phyloP scores from a whole-genome alignment of 371 early-diverging fungal genomes.

The Apophysomyces ossiformis region DNA sequence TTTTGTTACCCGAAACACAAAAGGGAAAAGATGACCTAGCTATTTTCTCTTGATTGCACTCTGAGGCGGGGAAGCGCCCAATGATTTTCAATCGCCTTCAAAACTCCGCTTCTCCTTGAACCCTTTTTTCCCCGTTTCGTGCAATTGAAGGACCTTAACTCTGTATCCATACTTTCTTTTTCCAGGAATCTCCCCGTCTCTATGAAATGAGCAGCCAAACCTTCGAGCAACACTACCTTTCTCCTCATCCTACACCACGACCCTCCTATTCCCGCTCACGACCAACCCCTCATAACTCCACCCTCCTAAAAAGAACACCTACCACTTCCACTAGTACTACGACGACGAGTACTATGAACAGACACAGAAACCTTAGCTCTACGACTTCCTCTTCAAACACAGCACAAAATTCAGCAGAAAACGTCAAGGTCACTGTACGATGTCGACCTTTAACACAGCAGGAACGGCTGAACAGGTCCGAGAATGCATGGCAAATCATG shows the following conservation, averaged over 20 bases:
- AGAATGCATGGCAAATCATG: conserved; percentile 11
- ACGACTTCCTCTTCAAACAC: background rate
- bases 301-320: too few species aligned
- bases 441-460: conserved; percentile 40
- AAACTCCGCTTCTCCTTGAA: too few species aligned
- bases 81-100: too few species aligned
- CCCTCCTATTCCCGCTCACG: background rate
- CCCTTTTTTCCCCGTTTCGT: too few species aligned
- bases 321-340: background rate
- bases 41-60: background rate
- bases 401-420: conserved; percentile 20
- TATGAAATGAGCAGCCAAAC: background rate
- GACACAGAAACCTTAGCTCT: background rate
- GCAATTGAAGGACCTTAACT: too few species aligned
- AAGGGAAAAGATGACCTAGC: background rate
- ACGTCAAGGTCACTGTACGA: conserved; percentile 47
- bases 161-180: too few species aligned
- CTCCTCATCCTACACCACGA: background rate
- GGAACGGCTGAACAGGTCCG: conserved; percentile 16
- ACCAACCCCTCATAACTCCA: background rate
- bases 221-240: background rate
- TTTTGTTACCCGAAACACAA: background rate
- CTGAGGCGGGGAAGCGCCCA: too few species aligned
- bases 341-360: background rate
- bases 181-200: background rate